Evolutionary conservation across 768 basidiomycete genomes (phyloP).

Genomic region (Serendipita sp.): DNA sequence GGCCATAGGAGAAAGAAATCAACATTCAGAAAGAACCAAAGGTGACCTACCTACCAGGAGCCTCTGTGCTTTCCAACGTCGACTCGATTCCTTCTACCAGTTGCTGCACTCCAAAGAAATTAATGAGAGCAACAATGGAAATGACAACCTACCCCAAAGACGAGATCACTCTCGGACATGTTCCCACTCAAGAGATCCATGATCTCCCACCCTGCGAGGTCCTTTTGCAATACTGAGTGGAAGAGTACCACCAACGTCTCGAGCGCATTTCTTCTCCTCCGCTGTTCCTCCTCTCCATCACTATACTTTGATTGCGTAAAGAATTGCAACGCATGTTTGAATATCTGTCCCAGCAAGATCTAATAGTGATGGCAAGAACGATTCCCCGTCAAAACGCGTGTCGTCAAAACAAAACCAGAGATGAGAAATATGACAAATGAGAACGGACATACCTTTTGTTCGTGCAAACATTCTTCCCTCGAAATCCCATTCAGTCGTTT

Average conservation of each 20-base stretch:
- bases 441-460: constrained; percentile 31
- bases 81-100: constrained; percentile 34
- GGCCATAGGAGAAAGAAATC: neutral
- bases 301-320: constrained; percentile 22
- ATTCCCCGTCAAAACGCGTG: too few relatives aligned
- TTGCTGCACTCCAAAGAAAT: constrained; percentile 22
- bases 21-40: neutral
- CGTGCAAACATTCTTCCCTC: constrained; percentile 35
- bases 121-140: neutral
- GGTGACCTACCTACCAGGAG: constrained; percentile 25
- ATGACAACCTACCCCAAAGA: constrained; percentile 34
- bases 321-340: constrained; percentile 28
- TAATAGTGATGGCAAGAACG: too few relatives aligned
- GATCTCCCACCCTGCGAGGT: constrained; percentile 51
- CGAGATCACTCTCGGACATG: constrained; percentile 38
- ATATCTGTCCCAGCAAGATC: constrained; percentile 33
- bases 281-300: constrained; percentile 13
- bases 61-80: constrained; percentile 29
- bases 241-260: constrained; percentile 35
- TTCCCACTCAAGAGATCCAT: constrained; percentile 56
- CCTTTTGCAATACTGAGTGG: constrained; percentile 38
- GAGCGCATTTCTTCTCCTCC: constrained; percentile 29
- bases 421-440: neutral
- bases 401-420: constrained; percentile 9
- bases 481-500: constrained; percentile 26